Percentiles rank a stretch among this genome's conserved stretches.
Conservation (phyloP, 2,329 filamentous ascomycete species). For the Boeremia lycopersici region DNA sequence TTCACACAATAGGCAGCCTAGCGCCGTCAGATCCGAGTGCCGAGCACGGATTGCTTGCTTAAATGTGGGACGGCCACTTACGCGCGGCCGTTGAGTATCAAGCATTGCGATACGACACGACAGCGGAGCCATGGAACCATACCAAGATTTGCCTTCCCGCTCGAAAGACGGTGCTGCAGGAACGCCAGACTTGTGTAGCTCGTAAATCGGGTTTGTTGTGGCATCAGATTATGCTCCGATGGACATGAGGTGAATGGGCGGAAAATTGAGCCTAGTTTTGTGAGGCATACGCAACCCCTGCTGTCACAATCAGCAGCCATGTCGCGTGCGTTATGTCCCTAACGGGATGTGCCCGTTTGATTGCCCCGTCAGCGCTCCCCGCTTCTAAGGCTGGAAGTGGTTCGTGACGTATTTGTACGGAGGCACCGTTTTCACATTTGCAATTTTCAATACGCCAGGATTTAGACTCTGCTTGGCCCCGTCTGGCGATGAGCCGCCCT, state of each 20-base stretch:
- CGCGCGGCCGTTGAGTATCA: slow-evolving; percentile 22
- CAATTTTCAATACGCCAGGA: not conserved
- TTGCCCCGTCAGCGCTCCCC: slow-evolving; percentile 17
- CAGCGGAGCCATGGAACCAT: slow-evolving; percentile 6
- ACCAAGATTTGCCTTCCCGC: slow-evolving; percentile 9
- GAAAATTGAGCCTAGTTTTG: not conserved
- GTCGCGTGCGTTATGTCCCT: slow-evolving; percentile 12
- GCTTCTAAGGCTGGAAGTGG: not conserved
- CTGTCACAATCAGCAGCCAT: not conserved
- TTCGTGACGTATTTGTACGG: slow-evolving; percentile 11
- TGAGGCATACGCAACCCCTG: slow-evolving; percentile 11
- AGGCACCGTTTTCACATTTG: slow-evolving; percentile 2
- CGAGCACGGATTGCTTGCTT: slow-evolving; percentile 16
- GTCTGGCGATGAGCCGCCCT: too few relatives aligned
- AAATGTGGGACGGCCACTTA: slow-evolving; percentile 21
- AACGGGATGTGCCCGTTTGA: slow-evolving; percentile 3
- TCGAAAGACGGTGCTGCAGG: not conserved
- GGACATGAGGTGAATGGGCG: not conserved
- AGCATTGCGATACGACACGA: slow-evolving; percentile 20
- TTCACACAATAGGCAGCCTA: slow-evolving; percentile 3
- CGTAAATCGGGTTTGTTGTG: not conserved
- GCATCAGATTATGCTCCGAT: not conserved
- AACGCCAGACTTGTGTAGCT: not conserved
- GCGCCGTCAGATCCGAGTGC: slow-evolving; percentile 14
- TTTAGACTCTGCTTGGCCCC: not conserved